phyloP scores from a whole-genome alignment of 2,329 filamentous ascomycete species.

The Didymella sp. region DNA sequence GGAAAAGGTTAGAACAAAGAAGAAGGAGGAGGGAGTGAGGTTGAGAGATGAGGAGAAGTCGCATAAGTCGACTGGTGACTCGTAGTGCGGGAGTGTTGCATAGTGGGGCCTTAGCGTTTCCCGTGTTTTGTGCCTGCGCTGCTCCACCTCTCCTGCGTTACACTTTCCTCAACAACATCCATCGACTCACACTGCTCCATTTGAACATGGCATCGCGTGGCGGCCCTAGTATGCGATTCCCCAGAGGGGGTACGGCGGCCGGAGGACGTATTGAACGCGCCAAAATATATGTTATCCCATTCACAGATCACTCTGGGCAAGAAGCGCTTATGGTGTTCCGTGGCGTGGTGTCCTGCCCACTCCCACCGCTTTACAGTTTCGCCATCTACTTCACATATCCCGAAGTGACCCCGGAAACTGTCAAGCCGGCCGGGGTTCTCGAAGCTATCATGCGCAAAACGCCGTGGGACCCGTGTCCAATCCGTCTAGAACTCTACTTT shows the following conservation, averaged over 20 bases:
- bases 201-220: conserved; percentile 11
- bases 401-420: conserved; percentile 14
- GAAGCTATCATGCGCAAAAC: conserved; percentile 15
- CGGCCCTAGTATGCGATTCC: conserved; percentile 5
- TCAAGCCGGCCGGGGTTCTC: conserved; percentile 18
- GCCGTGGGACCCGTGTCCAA: conserved; percentile 11
- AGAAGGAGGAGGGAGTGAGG: too few relatives aligned
- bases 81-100: too few relatives aligned
- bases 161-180: conserved; percentile 5
- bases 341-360: conserved; percentile 16
- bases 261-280: conserved; percentile 17
- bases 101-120: too few relatives aligned
- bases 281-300: conserved; percentile 21
- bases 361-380: conserved; percentile 22
- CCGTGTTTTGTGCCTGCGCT: conserved; percentile 7
- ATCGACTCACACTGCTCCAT: conserved; percentile 2
- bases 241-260: conserved; percentile 9
- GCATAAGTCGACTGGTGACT: too few relatives aligned
- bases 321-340: conserved; percentile 18
- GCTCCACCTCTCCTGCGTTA: conserved; percentile 7
- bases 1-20: too few relatives aligned
- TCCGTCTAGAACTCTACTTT: conserved; percentile 17
- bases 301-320: conserved; percentile 17
- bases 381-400: conserved; percentile 23
- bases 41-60: too few relatives aligned